A percentile compares a stretch with the other conserved stretches of the same genome.
Conservation (phyloP, 352 stramenopile species). For the Pythium periplocum region DNA sequence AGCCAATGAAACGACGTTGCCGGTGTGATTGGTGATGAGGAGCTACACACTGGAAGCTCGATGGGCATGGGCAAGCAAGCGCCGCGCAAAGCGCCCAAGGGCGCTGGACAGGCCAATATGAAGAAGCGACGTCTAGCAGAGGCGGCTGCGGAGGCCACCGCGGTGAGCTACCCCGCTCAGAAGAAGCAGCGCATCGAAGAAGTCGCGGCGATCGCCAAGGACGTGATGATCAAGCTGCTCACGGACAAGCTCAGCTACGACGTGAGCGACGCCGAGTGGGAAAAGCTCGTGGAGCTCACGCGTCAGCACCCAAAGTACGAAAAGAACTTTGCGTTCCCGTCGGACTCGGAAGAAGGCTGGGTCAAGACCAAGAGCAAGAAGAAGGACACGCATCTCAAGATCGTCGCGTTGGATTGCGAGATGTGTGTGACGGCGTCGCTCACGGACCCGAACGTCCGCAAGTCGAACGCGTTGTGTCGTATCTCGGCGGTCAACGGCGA, state of each 20-base stretch:
- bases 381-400: constrained; percentile 51
- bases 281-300: constrained; percentile 63
- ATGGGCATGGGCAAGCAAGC: background rate
- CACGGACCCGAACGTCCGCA: constrained; percentile 14
- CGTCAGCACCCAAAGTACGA: constrained; percentile 50
- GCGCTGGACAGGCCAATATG: background rate
- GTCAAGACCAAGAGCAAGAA: constrained; percentile 58
- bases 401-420: constrained; percentile 82
- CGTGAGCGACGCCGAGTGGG: constrained; percentile 54
- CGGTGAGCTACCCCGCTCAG: background rate
- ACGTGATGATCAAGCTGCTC: constrained; percentile 66
- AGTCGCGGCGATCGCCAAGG: constrained; percentile 54
- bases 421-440: constrained; percentile 71
- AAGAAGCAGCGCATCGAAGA: constrained; percentile 70
- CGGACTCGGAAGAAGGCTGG: constrained; percentile 32
- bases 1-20: constrained; percentile 4
- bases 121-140: constrained; percentile 36
- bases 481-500: constrained; percentile 80
- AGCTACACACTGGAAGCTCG: background rate
- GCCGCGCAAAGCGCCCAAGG: constrained; percentile 1
- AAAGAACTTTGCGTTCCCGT: constrained; percentile 54
- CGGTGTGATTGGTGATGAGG: constrained; percentile 17
- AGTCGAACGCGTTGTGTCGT: constrained; percentile 63
- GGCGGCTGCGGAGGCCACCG: background rate
- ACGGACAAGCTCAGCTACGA: constrained; percentile 51